Conservation (phyloP, 2,329 filamentous ascomycete species). For the Zymoseptoria passerinii region DNA sequence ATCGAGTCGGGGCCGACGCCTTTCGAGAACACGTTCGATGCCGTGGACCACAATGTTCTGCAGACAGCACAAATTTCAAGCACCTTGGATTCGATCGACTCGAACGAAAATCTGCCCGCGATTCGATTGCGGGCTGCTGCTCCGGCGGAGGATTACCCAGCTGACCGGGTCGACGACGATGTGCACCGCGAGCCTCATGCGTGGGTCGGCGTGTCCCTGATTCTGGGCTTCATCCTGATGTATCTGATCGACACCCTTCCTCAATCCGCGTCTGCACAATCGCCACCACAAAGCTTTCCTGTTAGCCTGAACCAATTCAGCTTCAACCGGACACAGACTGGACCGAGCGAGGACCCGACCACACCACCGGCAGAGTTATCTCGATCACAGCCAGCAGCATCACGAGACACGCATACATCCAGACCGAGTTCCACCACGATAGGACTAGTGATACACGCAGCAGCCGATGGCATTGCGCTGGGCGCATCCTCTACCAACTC, state of each 20-base stretch:
- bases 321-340: constrained; percentile 33
- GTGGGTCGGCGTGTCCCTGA: constrained; percentile 80
- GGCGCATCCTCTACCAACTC: constrained; percentile 66
- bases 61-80: background rate
- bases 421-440: constrained; percentile 56
- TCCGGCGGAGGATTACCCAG: constrained; percentile 7
- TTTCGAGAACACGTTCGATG: background rate
- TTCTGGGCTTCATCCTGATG: constrained; percentile 90
- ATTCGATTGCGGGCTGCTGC: constrained; percentile 10
- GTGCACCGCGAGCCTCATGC: constrained; percentile 50
- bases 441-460: constrained; percentile 91
- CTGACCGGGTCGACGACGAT: background rate
- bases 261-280: constrained; percentile 51
- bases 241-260: constrained; percentile 87
- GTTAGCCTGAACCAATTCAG: constrained; percentile 78
- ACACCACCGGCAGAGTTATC: constrained; percentile 14
- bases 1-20: background rate
- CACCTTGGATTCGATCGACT: background rate
- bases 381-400: background rate
- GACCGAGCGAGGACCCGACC: constrained; percentile 8
- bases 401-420: constrained; percentile 7
- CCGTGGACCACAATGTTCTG: background rate
- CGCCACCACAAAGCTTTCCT: constrained; percentile 60
- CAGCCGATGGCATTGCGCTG: constrained; percentile 90
- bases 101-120: constrained; percentile 23